Base-by-base conservation (phyloP, 441 rosid species). In the Populus trichocarpa region DNA sequence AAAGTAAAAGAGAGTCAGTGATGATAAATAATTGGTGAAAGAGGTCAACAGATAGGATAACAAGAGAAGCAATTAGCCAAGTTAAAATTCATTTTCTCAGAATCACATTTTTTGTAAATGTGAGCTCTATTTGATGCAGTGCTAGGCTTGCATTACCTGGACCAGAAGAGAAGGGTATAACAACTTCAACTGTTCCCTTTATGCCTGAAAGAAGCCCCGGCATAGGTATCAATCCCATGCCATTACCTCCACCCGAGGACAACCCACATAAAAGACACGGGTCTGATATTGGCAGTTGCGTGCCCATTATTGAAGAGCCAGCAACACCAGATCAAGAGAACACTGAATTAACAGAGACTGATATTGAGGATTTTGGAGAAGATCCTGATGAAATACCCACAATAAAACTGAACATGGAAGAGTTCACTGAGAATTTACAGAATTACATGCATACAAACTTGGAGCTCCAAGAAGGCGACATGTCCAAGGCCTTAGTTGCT, bases 121-220 rank as follows among this genome's bases (percentile, higher is more conserved):
- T 57, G 57, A 69, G 85, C 69, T 71, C 35, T 80, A 71, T 84
- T 78, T 83, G 78, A 72, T 77, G 85, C 90, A 97, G 99, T 87
- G 97, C 99, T 75, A 93, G 97, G 83, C 94, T 97, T 79, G 92
- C 96, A 69, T 85, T 97, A 73, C 97, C 99, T 67, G 99, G 92
- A 23, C 93, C 97, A 82, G 97, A 90, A 75, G 95, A 91, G 74
- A 92, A 83, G 83, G 84, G 85, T 76, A 79, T 91, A 81, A 85
- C 90, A 59, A 79, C 81, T 85, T 79, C 92, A 69, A 78, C 81
- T 72, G 77, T 75, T 83, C 88, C 89, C 69, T 81, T 80, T 57
- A 67, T 72, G 73, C 73, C 85, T 33, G 84, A 81, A 72, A 84
- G 75, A 77, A 84, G 77, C 75, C 81, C 86, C 12, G 42, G 77